Percentiles rank a stretch among this genome's conserved stretches.
Conservation (phyloP, 768 basidiomycete genomes). For the Russula abietina region DNA sequence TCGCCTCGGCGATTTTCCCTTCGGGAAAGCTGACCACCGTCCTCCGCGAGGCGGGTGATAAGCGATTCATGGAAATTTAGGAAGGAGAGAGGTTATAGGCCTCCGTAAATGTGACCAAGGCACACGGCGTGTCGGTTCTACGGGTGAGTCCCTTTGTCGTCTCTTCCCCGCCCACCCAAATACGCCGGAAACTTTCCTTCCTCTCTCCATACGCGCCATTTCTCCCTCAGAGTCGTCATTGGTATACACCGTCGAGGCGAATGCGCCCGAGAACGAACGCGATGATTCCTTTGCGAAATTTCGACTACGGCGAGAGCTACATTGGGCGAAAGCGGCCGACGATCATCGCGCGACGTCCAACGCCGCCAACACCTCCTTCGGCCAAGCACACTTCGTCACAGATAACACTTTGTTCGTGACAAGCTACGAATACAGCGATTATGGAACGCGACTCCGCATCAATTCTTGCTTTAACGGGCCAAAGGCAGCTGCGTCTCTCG, state of each 20-base stretch:
- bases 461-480: too few relatives aligned
- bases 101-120: constrained; percentile 24
- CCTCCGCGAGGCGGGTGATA: constrained; percentile 27
- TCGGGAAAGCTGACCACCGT: constrained; percentile 26
- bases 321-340: background rate
- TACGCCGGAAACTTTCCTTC: background rate
- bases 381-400: too few relatives aligned
- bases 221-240: constrained; percentile 22
- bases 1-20: constrained; percentile 24
- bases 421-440: too few relatives aligned
- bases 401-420: too few relatives aligned
- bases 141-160: constrained; percentile 19
- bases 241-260: constrained; percentile 24
- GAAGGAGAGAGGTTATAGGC: constrained; percentile 24
- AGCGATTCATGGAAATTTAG: constrained; percentile 31
- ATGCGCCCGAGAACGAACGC: constrained; percentile 12
- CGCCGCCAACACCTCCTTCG: too few relatives aligned
- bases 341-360: too few relatives aligned
- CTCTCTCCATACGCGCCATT: constrained; percentile 17
- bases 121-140: constrained; percentile 27
- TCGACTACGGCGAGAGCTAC: background rate
- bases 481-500: too few relatives aligned
- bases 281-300: constrained; percentile 21
- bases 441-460: too few relatives aligned
- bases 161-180: background rate